Base-by-base conservation (phyloP, 2,329 filamentous ascomycete genomes). In the Trichoderma endophyticum region DNA sequence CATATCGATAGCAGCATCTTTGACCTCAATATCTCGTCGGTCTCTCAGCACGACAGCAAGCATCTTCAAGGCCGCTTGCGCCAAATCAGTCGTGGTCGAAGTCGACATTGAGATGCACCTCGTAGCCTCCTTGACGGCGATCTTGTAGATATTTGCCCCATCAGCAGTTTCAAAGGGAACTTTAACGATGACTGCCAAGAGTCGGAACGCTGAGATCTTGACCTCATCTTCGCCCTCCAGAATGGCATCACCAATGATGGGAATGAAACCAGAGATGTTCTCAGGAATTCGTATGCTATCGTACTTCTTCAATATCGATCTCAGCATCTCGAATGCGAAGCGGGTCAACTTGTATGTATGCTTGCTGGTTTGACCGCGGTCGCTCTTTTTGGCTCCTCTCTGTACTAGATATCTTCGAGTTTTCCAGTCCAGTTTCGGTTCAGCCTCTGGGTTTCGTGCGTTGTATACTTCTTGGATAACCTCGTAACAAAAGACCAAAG, bases 401-500 rank as follows among this genome's bases (percentile, higher is more conserved):
- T 95, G 93, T 32, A 97, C 86, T 9, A 98, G 85, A 77, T 96
- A 98, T 71, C 91, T 90, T 78, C 87, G 90, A 60, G 91, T 85
- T 73, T 86, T 87, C 18, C 88, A 87, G 76, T 92, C 89, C 8
- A 90, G 82, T 76, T 87, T 89, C n/a, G 82, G 81, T 74, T 86
- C 84, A 24, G 80, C 83, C 77, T 84, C 79, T 8, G 84, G 85
- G 76, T 85, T 88, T 69, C 87, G 85, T 72, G 88, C 88, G 73
- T 88, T 89, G 80, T 97, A 97, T 0, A 93, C 92, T 74, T 95
- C 91, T 78, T 97, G 93, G 54, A 98, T 93, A 61, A 98, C 88
- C 80, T 98, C 94, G 79, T 97, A 98, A 80, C 95, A 97, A 81
- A 99, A 98, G 0, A 97, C 84, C n/a, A 99, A 84, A 54, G 95